phyloP scores from a whole-genome alignment of 2,329 filamentous ascomycete species.

The Escovopsis sp. region DNA sequence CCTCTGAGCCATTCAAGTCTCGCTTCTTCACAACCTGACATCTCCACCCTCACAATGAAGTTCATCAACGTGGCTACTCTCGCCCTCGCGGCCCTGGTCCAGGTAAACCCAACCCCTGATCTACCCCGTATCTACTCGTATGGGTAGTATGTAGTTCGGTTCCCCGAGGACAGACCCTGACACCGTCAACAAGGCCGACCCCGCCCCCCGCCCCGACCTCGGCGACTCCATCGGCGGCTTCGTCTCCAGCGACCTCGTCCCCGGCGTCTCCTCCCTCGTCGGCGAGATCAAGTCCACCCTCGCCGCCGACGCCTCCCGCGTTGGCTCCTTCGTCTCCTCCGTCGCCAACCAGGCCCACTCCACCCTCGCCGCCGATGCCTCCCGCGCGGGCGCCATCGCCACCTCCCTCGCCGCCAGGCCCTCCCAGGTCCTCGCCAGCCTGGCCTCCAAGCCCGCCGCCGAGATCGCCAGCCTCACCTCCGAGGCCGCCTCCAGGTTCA shows the following conservation, averaged over 20 bases:
- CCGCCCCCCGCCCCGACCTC: constrained; percentile 6
- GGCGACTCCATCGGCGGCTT: constrained; percentile 6
- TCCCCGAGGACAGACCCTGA: no score
- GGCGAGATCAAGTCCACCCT: constrained; percentile 1
- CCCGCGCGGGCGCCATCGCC: constrained; percentile 3
- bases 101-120: constrained; percentile 10
- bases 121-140: no score
- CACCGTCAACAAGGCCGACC: constrained; percentile 2
- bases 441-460: constrained; percentile 4
- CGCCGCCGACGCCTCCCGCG: constrained; percentile 4
- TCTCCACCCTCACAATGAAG: constrained; percentile 17
- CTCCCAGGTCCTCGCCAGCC: no score
- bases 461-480: constrained; percentile 7
- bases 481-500: constrained; percentile 12
- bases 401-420: constrained; percentile 3
- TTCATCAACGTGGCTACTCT: constrained; percentile 20
- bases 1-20: no score
- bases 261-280: constrained; percentile 2
- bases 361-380: constrained; percentile 2
- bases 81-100: constrained; percentile 17
- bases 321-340: constrained; percentile 2
- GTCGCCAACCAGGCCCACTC: not conserved
- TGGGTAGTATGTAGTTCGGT: no score
- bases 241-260: constrained; percentile 1
- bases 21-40: no score